These are phyloP conservation scores for Puccinia coronata DNA, from an alignment of 1,284 basidiomycete species.

Conservation along the genomic window DNA sequence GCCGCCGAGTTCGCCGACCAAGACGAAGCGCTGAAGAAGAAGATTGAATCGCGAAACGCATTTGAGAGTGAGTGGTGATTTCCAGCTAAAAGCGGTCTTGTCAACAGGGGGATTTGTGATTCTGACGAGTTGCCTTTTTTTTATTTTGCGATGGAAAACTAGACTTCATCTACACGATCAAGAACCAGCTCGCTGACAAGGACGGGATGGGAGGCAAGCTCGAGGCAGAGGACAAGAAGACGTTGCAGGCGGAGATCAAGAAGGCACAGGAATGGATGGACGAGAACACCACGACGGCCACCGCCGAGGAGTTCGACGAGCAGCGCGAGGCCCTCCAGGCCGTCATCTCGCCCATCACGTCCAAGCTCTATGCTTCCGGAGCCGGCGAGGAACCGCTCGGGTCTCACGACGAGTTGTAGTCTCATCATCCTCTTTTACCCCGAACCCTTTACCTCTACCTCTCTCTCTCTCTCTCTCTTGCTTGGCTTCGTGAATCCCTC, in stretches of 20 bases:
- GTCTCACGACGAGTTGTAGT: constrained; percentile 54
- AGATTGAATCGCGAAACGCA: constrained; percentile 78
- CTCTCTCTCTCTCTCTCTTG: too few relatives aligned
- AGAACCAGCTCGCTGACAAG: constrained; percentile 79
- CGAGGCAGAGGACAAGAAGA: constrained; percentile 83
- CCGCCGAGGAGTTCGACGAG: constrained; percentile 77
- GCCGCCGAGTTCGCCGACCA: constrained; percentile 76
- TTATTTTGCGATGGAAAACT: constrained; percentile 1
- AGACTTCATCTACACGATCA: constrained; percentile 68
- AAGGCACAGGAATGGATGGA: constrained; percentile 90
- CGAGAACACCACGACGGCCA: constrained; percentile 72
- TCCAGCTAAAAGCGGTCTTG: neutral
- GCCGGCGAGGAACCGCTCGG: constrained; percentile 55
- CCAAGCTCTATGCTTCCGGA: constrained; percentile 71
- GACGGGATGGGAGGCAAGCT: constrained; percentile 89
- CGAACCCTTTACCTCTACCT: too few relatives aligned
- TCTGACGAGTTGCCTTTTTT: neutral
- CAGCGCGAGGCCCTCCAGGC: constrained; percentile 77
- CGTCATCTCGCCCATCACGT: constrained; percentile 71
- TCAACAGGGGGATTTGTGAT: neutral
- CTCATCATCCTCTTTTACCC: neutral
- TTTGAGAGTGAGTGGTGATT: constrained; percentile 51
- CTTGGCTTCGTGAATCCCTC: too few relatives aligned
- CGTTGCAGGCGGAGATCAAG: constrained; percentile 77
- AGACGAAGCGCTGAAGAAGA: constrained; percentile 82